Conservation (phyloP, 2,329 filamentous ascomycete genomes). For the Botrytis pseudocinerea region DNA sequence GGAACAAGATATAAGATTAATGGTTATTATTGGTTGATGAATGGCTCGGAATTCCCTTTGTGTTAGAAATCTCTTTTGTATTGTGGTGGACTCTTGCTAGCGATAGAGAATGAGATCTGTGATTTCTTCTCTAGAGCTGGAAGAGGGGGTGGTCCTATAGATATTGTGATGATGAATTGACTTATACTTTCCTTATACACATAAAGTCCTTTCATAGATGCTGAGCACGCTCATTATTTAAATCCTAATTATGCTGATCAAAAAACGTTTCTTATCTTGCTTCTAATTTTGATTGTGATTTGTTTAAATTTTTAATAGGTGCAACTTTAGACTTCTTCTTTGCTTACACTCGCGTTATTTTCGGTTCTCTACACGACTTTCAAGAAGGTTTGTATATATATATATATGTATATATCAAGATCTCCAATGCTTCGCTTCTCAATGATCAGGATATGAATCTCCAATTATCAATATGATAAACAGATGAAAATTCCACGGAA, state of each 20-base stretch:
- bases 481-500: not conserved
- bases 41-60: conserved; percentile 16
- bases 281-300: not conserved
- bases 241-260: conserved; percentile 24
- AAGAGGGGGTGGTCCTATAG: conserved; percentile 1
- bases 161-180: conserved; percentile 19
- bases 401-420: not conserved
- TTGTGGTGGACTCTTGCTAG: conserved; percentile 1
- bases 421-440: not conserved
- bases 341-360: too few species aligned
- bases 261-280: not conserved
- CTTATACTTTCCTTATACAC: conserved; percentile 1
- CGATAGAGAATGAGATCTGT: conserved; percentile 11
- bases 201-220: conserved; percentile 21
- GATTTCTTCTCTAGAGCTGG: conserved; percentile 15
- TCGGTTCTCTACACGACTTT: not conserved
- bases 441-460: not conserved
- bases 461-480: not conserved
- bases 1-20: not conserved
- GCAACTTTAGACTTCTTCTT: not conserved
- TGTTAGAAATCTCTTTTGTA: conserved; percentile 10
- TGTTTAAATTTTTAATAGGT: not conserved
- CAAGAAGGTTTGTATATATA: not conserved
- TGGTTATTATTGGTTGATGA: conserved; percentile 12
- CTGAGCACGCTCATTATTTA: conserved; percentile 8